Percentiles rank a stretch among this genome's conserved stretches.
These are phyloP conservation scores for Ceratobasidium sp. DNA, from an alignment of 1,284 basidiomycete species.

Conservation along the genomic window DNA sequence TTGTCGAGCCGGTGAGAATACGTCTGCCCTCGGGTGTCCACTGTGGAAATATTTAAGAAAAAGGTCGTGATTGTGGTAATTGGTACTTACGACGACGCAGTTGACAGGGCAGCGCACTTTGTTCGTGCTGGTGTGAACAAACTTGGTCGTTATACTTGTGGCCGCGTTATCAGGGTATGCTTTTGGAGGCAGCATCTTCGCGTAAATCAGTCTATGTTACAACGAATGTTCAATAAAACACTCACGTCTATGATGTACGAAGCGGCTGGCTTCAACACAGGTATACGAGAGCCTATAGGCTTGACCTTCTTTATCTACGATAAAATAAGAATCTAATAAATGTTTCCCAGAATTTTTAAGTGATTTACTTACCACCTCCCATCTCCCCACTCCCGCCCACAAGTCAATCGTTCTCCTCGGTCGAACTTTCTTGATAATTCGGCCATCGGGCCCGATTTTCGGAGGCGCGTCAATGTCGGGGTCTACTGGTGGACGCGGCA, in stretches of 20 bases:
- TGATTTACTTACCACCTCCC: constrained; percentile 73
- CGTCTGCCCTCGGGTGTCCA: constrained; percentile 97
- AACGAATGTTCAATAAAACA: constrained; percentile 44
- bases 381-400: constrained; percentile 85
- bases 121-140: constrained; percentile 98
- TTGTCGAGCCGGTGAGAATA: constrained; percentile 93
- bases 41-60: constrained; percentile 58
- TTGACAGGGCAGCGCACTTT: constrained; percentile 98
- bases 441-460: constrained; percentile 66
- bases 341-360: constrained; percentile 14
- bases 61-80: constrained; percentile 11
- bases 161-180: constrained; percentile 90
- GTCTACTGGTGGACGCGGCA: constrained; percentile 79
- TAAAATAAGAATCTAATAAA: constrained; percentile 26
- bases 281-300: constrained; percentile 76
- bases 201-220: constrained; percentile 45
- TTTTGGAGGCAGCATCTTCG: constrained; percentile 87
- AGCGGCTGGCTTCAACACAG: constrained; percentile 80
- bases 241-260: constrained; percentile 86
- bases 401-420: constrained; percentile 96
- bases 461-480: constrained; percentile 79
- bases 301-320: constrained; percentile 76
- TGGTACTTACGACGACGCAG: constrained; percentile 80
- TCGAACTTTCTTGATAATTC: constrained; percentile 86
- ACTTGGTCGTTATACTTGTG: constrained; percentile 93